phyloP scores from a whole-genome alignment of 2,329 filamentous ascomycete genomes.

The Cladophialophora exuberans region DNA sequence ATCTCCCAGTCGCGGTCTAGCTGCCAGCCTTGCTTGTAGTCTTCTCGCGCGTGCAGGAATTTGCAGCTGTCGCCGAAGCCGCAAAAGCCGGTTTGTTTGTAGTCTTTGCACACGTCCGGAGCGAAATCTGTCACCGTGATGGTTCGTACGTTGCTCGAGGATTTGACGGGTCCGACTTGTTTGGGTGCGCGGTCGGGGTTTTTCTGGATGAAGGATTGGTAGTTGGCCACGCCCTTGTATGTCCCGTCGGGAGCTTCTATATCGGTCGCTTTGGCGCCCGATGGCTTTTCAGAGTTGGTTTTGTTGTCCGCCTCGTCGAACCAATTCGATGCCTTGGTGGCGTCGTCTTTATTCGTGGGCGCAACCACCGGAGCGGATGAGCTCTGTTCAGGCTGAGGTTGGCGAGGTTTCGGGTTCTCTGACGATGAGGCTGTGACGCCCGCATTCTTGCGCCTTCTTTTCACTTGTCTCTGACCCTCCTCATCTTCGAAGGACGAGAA shows the following conservation, averaged over 20 bases:
- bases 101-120: slow-evolving; percentile 94
- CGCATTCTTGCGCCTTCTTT: slow-evolving; percentile 73
- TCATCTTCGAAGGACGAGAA: slow-evolving; percentile 78
- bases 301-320: slow-evolving; percentile 70
- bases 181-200: slow-evolving; percentile 71
- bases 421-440: slow-evolving; percentile 67
- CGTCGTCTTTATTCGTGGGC: slow-evolving; percentile 75
- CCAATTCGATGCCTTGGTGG: slow-evolving; percentile 88
- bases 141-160: slow-evolving; percentile 82
- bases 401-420: slow-evolving; percentile 41
- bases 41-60: slow-evolving; percentile 64
- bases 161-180: slow-evolving; percentile 83
- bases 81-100: slow-evolving; percentile 76
- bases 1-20: slow-evolving; percentile 93
- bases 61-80: slow-evolving; percentile 72
- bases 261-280: slow-evolving; percentile 30
- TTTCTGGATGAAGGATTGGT: slow-evolving; percentile 75
- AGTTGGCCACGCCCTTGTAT: slow-evolving; percentile 76
- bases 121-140: slow-evolving; percentile 89
- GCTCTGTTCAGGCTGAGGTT: slow-evolving; percentile 57
- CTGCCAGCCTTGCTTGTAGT: slow-evolving; percentile 89
- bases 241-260: slow-evolving; percentile 60
- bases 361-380: slow-evolving; percentile 64
- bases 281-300: slow-evolving; percentile 43
- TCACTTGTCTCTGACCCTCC: slow-evolving; percentile 70